phyloP scores from a whole-genome alignment of 768 basidiomycete species.

The Leucogyrophana mollusca region DNA sequence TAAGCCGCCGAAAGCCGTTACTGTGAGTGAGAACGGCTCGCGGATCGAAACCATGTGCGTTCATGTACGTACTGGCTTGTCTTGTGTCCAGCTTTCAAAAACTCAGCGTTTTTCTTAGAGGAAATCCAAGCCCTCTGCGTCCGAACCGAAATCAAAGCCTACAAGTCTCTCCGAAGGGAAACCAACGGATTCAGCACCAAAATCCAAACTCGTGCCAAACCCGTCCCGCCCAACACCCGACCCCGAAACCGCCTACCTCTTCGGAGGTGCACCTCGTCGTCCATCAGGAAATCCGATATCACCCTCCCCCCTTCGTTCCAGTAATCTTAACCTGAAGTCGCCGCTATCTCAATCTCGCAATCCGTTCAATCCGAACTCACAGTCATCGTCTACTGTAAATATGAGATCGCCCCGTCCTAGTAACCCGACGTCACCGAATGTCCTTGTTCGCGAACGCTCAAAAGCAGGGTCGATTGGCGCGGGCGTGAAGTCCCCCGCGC shows the following conservation, averaged over 20 bases:
- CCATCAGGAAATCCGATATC: slow-evolving; percentile 9
- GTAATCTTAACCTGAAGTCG: neutral
- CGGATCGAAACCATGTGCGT: slow-evolving; percentile 54
- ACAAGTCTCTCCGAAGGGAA: slow-evolving; percentile 1
- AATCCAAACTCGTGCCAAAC: neutral
- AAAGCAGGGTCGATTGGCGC: slow-evolving; percentile 6
- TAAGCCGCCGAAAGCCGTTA: slow-evolving; percentile 55
- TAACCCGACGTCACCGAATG: too few relatives aligned
- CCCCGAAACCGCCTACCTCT: too few relatives aligned
- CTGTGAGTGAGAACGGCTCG: slow-evolving; percentile 45
- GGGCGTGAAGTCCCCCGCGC: slow-evolving; percentile 20
- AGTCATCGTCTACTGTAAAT: neutral
- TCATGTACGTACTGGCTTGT: slow-evolving; percentile 42
- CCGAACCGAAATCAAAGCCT: slow-evolving; percentile 9
- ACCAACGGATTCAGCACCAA: slow-evolving; percentile 17
- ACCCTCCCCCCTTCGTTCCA: neutral
- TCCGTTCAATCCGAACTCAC: too few relatives aligned
- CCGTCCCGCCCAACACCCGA: neutral
- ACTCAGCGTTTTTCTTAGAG: slow-evolving; percentile 4
- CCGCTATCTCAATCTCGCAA: too few relatives aligned
- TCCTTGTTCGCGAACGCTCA: slow-evolving; percentile 5
- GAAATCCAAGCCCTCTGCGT: slow-evolving; percentile 14
- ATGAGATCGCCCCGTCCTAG: slow-evolving; percentile 5
- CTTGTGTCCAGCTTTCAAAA: too few relatives aligned
- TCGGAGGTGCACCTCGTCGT: neutral